Evolutionary conservation across 1,284 basidiomycete species (phyloP), one percentile per base, ranked within the genome.

Genomic region (Naganishia albida): DNA sequence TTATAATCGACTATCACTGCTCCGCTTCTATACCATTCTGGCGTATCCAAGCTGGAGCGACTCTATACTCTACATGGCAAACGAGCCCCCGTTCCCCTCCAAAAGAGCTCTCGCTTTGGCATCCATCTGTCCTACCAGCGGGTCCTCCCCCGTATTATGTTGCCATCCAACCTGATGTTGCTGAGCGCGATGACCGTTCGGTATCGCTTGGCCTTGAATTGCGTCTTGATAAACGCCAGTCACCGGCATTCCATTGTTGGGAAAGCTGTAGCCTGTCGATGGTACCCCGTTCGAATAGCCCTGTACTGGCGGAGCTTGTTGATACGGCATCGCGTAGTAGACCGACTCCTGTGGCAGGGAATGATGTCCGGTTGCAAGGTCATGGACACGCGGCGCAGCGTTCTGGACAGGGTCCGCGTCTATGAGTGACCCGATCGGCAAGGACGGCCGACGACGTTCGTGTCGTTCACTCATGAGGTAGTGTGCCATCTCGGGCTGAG

Each of bases 101-200:
- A 67, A 40, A 43, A 67, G 54, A 30, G 66, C 66, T 25, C 63
- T 51, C 30, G 66, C 66, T 23, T 67, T 67, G 8, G 62, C 66
- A 28, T 63, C 66, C 66, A 60, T 65, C 57, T 43, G 43, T 46
- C 62, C 62, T 13, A 64, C 53, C 25, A 54, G 38, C 23, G 44
- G 52, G 20, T 64, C 52, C 23, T 64, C 43, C 26, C 38, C 26
- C 16, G 43, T 20, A 20, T 49, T 30, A 20, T 40, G 28, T 16
- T 60, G 28, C 57, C 57, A 60, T 39, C 38, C 57, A 13, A 60
- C 26, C n/a, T 57, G 38, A 8, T 23, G 18, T 10, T 39, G 40
- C 25, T 42, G 25, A 4, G 34, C 6, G 10, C 13, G 23, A 4
- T 12, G 42, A 2, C 42, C 40, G 25, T 43, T 42, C 18, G 20